Evolutionary conservation across 441 rosid genomes (phyloP).

Genomic region (Gossypium gossypioides): DNA sequence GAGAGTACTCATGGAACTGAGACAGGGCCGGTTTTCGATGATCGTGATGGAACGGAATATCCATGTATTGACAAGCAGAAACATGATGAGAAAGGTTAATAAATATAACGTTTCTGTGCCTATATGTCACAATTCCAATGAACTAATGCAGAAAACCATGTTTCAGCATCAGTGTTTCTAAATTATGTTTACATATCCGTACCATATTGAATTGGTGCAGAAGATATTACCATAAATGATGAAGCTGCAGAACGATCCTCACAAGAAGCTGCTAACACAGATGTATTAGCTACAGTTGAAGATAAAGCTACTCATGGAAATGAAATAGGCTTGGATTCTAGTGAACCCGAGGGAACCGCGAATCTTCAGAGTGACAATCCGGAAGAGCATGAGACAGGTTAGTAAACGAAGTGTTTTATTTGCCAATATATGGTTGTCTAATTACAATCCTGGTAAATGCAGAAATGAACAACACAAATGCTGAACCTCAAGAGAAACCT

Average conservation of each 20-base stretch:
- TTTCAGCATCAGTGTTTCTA: neutral
- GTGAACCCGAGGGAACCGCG: neutral
- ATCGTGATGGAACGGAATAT: neutral
- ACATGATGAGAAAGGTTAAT: slow-evolving; percentile 11
- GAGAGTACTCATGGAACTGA: neutral
- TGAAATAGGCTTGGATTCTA: slow-evolving; percentile 18
- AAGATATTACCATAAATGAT: neutral
- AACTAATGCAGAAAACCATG: neutral
- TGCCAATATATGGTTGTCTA: neutral
- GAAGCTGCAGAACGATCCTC: slow-evolving; percentile 9
- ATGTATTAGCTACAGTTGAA: slow-evolving; percentile 14
- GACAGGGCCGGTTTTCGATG: neutral
- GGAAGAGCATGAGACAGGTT: neutral
- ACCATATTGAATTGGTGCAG: slow-evolving; percentile 16
- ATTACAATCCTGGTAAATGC: neutral
- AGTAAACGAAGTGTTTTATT: neutral
- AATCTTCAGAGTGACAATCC: neutral
- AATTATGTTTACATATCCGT: neutral
- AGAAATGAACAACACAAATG: neutral
- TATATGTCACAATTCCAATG: neutral
- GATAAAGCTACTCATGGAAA: slow-evolving; percentile 10
- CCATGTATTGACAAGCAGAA: neutral
- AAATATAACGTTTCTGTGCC: neutral
- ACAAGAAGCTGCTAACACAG: slow-evolving; percentile 17
- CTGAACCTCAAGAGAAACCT: slow-evolving; percentile 4